Percentiles rank a stretch among this genome's conserved stretches.
Conservation (phyloP, 257 asterid genomes). For the Solanum pinnatisectum region DNA sequence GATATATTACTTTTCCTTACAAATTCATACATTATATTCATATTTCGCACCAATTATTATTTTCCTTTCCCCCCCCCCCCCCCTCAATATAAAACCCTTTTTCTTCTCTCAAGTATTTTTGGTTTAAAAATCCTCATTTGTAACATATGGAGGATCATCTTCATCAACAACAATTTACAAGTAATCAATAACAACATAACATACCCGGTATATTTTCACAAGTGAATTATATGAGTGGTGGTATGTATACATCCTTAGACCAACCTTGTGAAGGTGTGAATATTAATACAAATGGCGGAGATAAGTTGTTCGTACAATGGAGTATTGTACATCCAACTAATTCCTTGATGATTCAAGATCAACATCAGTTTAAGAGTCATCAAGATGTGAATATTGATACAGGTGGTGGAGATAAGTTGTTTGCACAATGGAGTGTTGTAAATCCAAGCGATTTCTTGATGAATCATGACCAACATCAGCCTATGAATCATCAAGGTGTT, state of each 20-base stretch:
- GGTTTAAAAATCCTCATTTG: background rate
- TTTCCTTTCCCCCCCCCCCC: background rate
- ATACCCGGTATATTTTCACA: background rate
- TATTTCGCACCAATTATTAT: conserved; percentile 14
- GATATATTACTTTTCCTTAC: conserved; percentile 1
- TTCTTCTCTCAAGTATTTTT: background rate
- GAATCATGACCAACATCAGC: background rate
- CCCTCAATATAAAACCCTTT: conserved; percentile 15
- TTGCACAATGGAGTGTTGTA: conserved; percentile 78
- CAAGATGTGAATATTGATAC: background rate
- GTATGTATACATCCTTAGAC: background rate
- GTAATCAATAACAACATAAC: background rate
- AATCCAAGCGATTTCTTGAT: conserved; percentile 60
- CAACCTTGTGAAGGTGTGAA: background rate
- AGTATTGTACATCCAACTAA: too few species aligned
- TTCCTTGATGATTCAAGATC: background rate
- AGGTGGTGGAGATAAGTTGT: background rate
- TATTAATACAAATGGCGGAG: background rate
- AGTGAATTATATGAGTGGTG: background rate
- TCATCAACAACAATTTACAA: background rate
- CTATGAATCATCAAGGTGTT: conserved; percentile 23
- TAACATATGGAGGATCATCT: background rate
- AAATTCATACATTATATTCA: conserved; percentile 48
- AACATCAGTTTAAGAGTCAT: background rate
- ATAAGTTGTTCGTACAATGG: background rate